phyloP scores from a whole-genome alignment of 1,139 yeast species.

The Debaryomyces psychrophilus region DNA sequence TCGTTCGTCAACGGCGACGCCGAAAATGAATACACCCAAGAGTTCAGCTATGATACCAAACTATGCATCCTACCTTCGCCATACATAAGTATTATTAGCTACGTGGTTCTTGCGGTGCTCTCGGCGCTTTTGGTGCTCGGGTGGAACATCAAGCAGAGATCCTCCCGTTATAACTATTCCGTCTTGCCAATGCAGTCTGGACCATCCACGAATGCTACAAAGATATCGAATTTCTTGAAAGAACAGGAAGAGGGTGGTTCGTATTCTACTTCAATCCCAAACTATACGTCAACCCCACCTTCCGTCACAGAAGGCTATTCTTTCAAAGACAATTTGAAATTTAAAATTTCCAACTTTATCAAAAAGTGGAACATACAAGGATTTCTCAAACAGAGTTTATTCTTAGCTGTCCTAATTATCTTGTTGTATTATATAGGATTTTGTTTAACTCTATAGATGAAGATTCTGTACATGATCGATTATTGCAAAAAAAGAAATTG shows the following conservation, averaged over 20 bases:
- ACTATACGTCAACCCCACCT: slow-evolving; percentile 15
- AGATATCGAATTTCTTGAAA: slow-evolving; percentile 26
- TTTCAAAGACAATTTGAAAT: background rate
- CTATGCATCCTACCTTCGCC: slow-evolving; percentile 56
- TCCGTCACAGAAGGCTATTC: background rate
- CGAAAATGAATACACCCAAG: slow-evolving; percentile 15
- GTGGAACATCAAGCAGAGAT: slow-evolving; percentile 35
- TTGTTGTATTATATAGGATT: slow-evolving; percentile 25
- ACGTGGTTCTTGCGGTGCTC: slow-evolving; percentile 40
- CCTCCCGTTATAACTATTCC: slow-evolving; percentile 16
- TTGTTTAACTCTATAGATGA: slow-evolving; percentile 17
- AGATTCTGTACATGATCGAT: slow-evolving; percentile 1
- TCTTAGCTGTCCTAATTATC: slow-evolving; percentile 22
- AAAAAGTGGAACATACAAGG: slow-evolving; percentile 21
- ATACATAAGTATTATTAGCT: slow-evolving; percentile 44
- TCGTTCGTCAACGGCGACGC: slow-evolving; percentile 30
- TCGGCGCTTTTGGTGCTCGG: slow-evolving; percentile 32
- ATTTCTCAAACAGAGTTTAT: slow-evolving; percentile 24
- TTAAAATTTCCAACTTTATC: slow-evolving; percentile 12
- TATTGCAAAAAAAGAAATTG: slow-evolving; percentile 11
- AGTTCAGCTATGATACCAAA: slow-evolving; percentile 38
- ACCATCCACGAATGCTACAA: slow-evolving; percentile 19
- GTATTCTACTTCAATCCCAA: slow-evolving; percentile 16
- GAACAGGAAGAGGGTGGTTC: slow-evolving; percentile 25
- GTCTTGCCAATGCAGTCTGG: slow-evolving; percentile 12